Percentiles rank a stretch among this genome's conserved stretches.
Conservation (phyloP, 345 rosid species). For the sweet orange (Citrus sinensis) region DNA sequence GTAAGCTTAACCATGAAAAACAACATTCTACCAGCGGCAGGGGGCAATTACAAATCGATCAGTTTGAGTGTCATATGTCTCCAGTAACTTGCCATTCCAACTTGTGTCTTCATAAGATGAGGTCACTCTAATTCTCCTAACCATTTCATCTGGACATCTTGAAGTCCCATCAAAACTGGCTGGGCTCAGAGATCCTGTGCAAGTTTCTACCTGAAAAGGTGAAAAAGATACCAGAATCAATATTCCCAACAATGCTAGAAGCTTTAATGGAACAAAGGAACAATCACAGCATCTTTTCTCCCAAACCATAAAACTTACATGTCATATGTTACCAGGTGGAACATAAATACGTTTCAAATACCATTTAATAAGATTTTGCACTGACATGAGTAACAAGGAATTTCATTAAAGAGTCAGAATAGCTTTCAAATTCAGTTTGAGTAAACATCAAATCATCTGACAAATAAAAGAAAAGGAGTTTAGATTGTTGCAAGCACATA, state of each 20-base stretch:
- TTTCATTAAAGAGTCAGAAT: background rate
- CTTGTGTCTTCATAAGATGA: constrained; percentile 51
- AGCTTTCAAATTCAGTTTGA: background rate
- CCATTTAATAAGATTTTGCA: background rate
- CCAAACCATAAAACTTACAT: background rate
- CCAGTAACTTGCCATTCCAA: constrained; percentile 74
- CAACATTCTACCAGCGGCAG: constrained; percentile 57
- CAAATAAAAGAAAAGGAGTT: background rate
- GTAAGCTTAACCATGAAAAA: background rate
- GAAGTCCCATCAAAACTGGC: constrained; percentile 65
- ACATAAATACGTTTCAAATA: background rate
- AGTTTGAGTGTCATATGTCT: constrained; percentile 69
- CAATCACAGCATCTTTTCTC: background rate
- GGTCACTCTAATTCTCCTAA: constrained; percentile 64
- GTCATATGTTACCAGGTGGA: background rate
- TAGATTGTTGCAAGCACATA: constrained; percentile 1
- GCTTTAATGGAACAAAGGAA: background rate
- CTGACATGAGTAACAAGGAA: background rate
- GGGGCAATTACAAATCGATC: constrained; percentile 73
- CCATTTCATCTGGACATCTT: constrained; percentile 83
- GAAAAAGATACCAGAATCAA: background rate
- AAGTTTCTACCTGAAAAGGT: constrained; percentile 57
- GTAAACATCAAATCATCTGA: background rate
- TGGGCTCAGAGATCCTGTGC: constrained; percentile 56
- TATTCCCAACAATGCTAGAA: background rate